Evolutionary conservation across 2,329 filamentous ascomycete genomes (phyloP), one percentile per base, ranked within the genome.

Genomic region (Neofusicoccum sp.): DNA sequence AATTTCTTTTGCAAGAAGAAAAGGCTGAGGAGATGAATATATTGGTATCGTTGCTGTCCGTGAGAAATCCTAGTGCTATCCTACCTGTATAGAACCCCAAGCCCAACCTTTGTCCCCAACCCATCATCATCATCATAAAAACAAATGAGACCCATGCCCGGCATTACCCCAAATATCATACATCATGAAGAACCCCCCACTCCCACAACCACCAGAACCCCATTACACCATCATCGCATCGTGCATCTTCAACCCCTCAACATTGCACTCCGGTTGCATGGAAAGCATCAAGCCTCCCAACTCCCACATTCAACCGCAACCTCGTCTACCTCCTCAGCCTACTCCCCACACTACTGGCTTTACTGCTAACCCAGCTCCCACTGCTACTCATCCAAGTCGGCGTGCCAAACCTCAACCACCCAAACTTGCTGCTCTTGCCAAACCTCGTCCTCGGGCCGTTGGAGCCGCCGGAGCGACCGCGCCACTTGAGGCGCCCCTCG

Each of bases 401-500:
- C n/a, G 24, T 47, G 16, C 43, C 33, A 31, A 56, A 43, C 36
- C n/a, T 44, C 26, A 58, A 28, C 41, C 54, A 47, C 20, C 54
- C 36, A 12, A 58, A 58, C 20, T 28, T 45, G 54, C 41, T 47
- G 12, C 41, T 47, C 34, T 38, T 36, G 8, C 51, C 51, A n/a
- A 56, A 56, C n/a, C 28, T 43, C 11, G 51, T 56, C 34, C 30
- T 45, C 6, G 41, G 41, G 6, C 41, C 16, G 34, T 38, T 38
- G 20, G n/a, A 34, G 28, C 14, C 28, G 48, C 41, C 41, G 12
- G 26, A 40, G 26, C 51, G 24, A 16, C 43, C 71, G 28, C 70
- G 67, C 73, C 75, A 80, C 72, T 87, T 88, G 66, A 96, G 84
- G 67, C 91, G 86, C 0, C 92, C 93, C 75, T 99, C 93, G 38